These are phyloP conservation scores for Pseudogymnoascus sp. DNA, from an alignment of 2,329 filamentous ascomycete genomes.

Conservation along the genomic window DNA sequence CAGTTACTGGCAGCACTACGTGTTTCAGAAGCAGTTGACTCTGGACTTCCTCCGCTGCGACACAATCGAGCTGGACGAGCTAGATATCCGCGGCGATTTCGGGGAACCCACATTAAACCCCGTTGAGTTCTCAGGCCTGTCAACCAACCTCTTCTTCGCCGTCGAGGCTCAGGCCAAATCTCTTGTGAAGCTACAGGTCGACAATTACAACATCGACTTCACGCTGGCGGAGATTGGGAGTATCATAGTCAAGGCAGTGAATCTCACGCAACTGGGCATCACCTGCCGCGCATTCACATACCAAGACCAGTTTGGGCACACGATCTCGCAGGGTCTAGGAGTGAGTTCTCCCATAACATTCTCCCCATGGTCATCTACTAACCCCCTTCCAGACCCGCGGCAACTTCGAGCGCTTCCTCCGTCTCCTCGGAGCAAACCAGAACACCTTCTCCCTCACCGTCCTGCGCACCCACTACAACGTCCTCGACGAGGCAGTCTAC, in stretches of 20 bases:
- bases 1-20: neutral
- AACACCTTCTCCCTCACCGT: neutral
- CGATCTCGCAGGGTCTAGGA: neutral
- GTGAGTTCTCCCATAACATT: neutral
- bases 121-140: neutral
- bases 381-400: neutral
- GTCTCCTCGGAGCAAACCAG: neutral
- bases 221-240: neutral
- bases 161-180: neutral
- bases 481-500: neutral
- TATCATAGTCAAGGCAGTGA: neutral
- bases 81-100: neutral
- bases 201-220: neutral
- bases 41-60: neutral
- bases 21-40: neutral
- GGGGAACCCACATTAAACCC: neutral
- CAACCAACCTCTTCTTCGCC: neutral
- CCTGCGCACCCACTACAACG: neutral
- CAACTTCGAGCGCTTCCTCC: neutral
- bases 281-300: neutral
- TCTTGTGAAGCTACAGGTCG: neutral
- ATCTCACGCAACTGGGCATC: neutral
- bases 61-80: neutral
- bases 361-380: neutral
- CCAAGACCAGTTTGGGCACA: neutral